These are phyloP conservation scores for Kurtzmaniella fragi DNA, from an alignment of 805 yeast species.

Conservation along the genomic window DNA sequence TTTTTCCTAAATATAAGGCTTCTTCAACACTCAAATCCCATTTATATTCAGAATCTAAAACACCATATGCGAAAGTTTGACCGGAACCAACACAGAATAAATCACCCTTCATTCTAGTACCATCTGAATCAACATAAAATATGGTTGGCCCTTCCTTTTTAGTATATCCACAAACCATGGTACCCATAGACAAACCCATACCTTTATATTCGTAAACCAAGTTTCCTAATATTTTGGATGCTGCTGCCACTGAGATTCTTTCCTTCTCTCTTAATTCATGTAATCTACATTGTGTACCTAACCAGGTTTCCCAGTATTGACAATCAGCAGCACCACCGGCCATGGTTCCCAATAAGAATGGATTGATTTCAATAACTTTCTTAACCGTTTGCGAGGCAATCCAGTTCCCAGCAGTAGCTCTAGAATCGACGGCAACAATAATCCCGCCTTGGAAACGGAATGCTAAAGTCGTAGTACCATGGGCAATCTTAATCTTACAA, in stretches of 20 bases:
- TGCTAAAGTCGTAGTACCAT: conserved; percentile 98
- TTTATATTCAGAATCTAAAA: conserved; percentile 82
- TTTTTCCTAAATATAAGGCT: conserved; percentile 88
- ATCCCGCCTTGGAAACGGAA: conserved; percentile 96
- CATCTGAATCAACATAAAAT: conserved; percentile 95
- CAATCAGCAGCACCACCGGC: conserved; percentile 99
- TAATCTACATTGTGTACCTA: conserved; percentile 92
- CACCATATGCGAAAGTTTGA: conserved; percentile 99
- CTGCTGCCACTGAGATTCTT: conserved; percentile 94
- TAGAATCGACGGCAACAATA: conserved; percentile 92
- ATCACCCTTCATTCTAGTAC: conserved; percentile 92
- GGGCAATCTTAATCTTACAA: conserved; percentile 93
- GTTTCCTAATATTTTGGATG: conserved; percentile 87
- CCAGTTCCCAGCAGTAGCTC: conserved; percentile 98
- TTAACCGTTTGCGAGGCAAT: conserved; percentile 97
- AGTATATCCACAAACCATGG: conserved; percentile 97
- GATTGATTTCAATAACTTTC: conserved; percentile 95
- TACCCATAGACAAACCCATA: conserved; percentile 98
- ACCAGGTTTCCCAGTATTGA: conserved; percentile 99
- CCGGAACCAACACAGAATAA: conserved; percentile 97
- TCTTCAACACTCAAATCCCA: conserved; percentile 94
- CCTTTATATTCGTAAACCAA: conserved; percentile 93
- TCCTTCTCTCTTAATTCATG: conserved; percentile 94
- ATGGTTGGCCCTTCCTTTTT: conserved; percentile 93
- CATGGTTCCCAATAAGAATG: conserved; percentile 92